A percentile compares a stretch with the other conserved stretches of the same genome.
Conservation (phyloP, 306 rosid species). For the Lablab purpureus region DNA sequence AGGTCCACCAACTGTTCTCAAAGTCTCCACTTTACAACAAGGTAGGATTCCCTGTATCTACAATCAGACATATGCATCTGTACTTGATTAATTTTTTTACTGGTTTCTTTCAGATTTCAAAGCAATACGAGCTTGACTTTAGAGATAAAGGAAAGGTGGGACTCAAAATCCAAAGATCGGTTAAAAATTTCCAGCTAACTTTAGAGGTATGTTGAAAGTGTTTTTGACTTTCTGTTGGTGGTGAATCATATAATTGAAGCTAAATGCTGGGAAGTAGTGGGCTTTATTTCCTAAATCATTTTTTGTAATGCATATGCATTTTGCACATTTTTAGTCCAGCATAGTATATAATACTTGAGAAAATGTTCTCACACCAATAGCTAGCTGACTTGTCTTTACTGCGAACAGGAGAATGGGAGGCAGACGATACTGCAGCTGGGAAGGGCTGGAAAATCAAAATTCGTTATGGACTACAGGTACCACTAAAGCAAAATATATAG, state of each 20-base stretch:
- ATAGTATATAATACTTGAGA: background rate
- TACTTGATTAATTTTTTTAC: conserved; percentile 12
- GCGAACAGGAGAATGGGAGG: conserved; percentile 71
- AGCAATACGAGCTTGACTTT: conserved; percentile 84
- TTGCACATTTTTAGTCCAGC: background rate
- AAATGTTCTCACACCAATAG: background rate
- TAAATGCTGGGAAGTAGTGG: background rate
- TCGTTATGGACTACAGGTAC: conserved; percentile 94
- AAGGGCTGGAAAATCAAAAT: conserved; percentile 78
- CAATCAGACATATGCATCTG: background rate
- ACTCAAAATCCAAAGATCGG: conserved; percentile 75
- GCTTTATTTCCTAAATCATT: background rate
- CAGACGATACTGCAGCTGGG: conserved; percentile 90
- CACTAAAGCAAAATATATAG: conserved; percentile 18
- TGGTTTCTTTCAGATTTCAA: conserved; percentile 60
- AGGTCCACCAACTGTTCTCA: conserved; percentile 74
- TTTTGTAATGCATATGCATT: background rate
- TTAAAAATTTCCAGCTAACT: conserved; percentile 89
- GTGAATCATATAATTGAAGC: background rate
- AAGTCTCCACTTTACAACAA: conserved; percentile 80
- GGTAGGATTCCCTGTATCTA: conserved; percentile 49
- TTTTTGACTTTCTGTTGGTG: background rate
- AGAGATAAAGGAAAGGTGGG: conserved; percentile 88
- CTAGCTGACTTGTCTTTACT: conserved; percentile 39
- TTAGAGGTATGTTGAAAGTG: conserved; percentile 63